Percentiles rank a stretch among this genome's conserved stretches.
phyloP scores from a whole-genome alignment of 2,329 filamentous ascomycete genomes.

The Monascus ruber region DNA sequence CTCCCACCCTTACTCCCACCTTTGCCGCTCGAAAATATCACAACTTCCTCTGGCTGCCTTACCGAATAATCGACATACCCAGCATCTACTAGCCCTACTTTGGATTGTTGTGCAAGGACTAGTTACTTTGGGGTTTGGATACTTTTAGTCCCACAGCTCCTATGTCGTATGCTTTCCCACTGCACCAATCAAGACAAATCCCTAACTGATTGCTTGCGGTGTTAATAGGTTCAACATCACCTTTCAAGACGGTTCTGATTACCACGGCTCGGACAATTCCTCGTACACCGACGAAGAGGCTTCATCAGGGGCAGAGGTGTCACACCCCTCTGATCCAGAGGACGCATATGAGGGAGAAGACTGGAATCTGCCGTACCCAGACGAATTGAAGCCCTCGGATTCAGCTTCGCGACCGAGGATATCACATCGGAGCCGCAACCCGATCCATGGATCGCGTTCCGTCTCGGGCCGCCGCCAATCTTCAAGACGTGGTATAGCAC shows the following conservation, averaged over 20 bases:
- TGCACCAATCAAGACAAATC: too few species aligned
- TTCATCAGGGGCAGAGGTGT: conserved; percentile 34
- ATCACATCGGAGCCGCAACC: conserved; percentile 29
- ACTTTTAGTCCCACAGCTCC: not conserved
- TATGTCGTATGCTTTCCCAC: conserved; percentile 11
- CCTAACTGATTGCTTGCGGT: conserved; percentile 1
- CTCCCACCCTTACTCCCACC: too few species aligned
- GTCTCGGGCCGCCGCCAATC: conserved; percentile 26
- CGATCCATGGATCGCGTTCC: conserved; percentile 25
- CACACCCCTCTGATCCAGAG: conserved; percentile 27
- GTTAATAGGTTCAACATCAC: conserved; percentile 30
- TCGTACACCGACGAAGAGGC: conserved; percentile 34
- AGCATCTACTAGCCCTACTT: too few species aligned
- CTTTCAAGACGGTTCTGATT: conserved; percentile 26
- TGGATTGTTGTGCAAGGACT: too few species aligned
- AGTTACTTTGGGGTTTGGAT: too few species aligned
- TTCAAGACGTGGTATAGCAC: conserved; percentile 24
- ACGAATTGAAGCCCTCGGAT: conserved; percentile 38
- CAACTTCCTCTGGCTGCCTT: too few species aligned
- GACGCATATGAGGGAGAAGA: conserved; percentile 30
- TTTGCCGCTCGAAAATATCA: too few species aligned
- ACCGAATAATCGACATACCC: too few species aligned
- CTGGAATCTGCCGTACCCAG: conserved; percentile 32
- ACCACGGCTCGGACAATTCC: conserved; percentile 28
- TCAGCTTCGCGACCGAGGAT: conserved; percentile 34